phyloP scores from a whole-genome alignment of 2,329 filamentous ascomycete genomes.

The Talaromyces sp. region DNA sequence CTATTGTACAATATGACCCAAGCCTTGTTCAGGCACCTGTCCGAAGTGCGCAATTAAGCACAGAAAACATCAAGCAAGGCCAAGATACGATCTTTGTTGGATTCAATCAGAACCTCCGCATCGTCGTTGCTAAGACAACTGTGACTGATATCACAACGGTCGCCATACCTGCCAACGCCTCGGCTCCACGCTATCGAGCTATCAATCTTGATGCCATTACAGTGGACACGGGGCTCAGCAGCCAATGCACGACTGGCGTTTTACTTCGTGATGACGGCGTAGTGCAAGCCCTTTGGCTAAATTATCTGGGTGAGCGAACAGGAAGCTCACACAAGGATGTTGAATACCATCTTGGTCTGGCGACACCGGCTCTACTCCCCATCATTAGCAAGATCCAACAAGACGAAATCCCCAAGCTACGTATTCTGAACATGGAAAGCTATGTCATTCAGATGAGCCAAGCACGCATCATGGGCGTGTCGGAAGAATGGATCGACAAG shows the following conservation, averaged over 20 bases:
- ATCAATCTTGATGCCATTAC: conserved; percentile 97
- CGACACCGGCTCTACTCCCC: conserved; percentile 81
- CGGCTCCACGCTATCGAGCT: conserved; percentile 87
- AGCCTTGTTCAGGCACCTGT: conserved; percentile 91
- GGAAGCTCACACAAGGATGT: conserved; percentile 79
- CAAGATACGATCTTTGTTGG: conserved; percentile 94
- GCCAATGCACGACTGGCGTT: conserved; percentile 91
- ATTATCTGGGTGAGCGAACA: conserved; percentile 87
- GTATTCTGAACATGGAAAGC: conserved; percentile 91
- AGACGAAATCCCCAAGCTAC: conserved; percentile 73
- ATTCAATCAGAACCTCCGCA: conserved; percentile 93
- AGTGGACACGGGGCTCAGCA: conserved; percentile 86
- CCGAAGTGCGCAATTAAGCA: conserved; percentile 79
- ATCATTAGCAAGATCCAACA: conserved; percentile 83
- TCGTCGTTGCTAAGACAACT: conserved; percentile 88
- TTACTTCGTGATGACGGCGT: conserved; percentile 84
- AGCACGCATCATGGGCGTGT: conserved; percentile 93
- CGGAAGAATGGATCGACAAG: conserved; percentile 90
- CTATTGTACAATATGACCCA: conserved; percentile 91
- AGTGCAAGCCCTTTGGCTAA: conserved; percentile 93
- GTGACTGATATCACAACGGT: conserved; percentile 98
- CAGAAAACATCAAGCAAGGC: conserved; percentile 81
- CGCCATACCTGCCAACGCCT: conserved; percentile 87
- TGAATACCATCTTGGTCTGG: conserved; percentile 92
- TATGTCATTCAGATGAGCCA: conserved; percentile 96